Conservation (phyloP, 441 rosid species). For the Arabidopsis hybrid region DNA sequence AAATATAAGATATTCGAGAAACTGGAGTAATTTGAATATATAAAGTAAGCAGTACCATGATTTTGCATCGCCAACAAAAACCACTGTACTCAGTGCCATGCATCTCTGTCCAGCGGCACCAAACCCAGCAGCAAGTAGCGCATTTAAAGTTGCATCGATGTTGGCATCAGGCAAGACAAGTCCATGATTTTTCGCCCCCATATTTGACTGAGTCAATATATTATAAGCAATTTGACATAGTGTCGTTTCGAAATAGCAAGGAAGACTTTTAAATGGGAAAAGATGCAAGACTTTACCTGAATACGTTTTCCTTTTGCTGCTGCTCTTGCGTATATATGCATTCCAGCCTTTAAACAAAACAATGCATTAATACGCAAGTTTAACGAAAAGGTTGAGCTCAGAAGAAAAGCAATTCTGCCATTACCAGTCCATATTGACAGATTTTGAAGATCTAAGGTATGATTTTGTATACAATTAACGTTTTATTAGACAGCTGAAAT, state of each 20-base stretch:
- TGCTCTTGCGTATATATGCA: slow-evolving; percentile 92
- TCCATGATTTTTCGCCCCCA: slow-evolving; percentile 98
- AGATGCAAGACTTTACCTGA: slow-evolving; percentile 58
- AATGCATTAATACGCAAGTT: slow-evolving; percentile 18
- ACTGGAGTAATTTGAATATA: background rate
- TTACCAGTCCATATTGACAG: slow-evolving; percentile 8
- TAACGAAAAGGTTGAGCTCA: background rate
- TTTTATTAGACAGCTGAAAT: background rate
- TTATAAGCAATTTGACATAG: background rate
- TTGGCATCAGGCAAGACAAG: slow-evolving; percentile 88
- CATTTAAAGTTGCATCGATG: slow-evolving; percentile 77
- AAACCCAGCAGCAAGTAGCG: slow-evolving; percentile 93
- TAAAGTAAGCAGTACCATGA: slow-evolving; percentile 60
- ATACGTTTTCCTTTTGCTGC: slow-evolving; percentile 95
- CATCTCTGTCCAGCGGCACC: slow-evolving; percentile 99
- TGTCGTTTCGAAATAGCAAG: background rate
- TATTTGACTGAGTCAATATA: slow-evolving; percentile 67
- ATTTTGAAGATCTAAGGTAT: background rate
- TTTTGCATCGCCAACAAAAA: slow-evolving; percentile 79
- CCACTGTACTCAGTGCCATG: slow-evolving; percentile 95
- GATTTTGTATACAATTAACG: background rate
- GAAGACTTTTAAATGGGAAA: slow-evolving; percentile 11
- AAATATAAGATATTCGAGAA: background rate
- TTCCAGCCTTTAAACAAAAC: slow-evolving; percentile 73
- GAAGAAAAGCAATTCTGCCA: slow-evolving; percentile 8